Conservation (phyloP, 2,329 filamentous ascomycete species). For the Cladosporium sp. region DNA sequence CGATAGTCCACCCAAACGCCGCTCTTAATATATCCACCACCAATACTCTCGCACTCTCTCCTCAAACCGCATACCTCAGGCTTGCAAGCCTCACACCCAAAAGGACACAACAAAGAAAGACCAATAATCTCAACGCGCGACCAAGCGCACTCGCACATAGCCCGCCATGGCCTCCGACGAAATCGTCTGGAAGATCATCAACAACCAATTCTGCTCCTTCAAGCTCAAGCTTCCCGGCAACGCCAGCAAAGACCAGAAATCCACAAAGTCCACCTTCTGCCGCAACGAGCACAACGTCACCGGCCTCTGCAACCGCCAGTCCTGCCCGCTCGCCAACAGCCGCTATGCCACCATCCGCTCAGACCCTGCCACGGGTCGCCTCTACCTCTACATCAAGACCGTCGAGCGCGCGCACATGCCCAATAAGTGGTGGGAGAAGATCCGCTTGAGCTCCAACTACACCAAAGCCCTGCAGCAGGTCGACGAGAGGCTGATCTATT, state of each 20-base stretch:
- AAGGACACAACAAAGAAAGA: neutral
- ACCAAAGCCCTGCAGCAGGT: conserved; percentile 84
- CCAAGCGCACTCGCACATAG: neutral
- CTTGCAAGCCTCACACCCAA: neutral
- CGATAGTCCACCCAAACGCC: conserved; percentile 4
- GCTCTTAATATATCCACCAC: conserved; percentile 3
- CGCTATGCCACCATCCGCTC: conserved; percentile 90
- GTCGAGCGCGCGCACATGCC: conserved; percentile 86
- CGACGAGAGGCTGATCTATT: conserved; percentile 84
- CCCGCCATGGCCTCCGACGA: conserved; percentile 80
- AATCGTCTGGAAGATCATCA: conserved; percentile 96
- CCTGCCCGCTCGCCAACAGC: conserved; percentile 86
- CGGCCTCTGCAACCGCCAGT: conserved; percentile 78
- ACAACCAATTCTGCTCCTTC: conserved; percentile 92
- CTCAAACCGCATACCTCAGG: neutral
- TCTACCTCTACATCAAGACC: conserved; percentile 98
- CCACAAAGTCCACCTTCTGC: conserved; percentile 90
- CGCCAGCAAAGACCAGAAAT: conserved; percentile 50
- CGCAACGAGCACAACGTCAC: conserved; percentile 66
- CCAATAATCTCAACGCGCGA: neutral
- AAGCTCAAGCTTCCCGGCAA: conserved; percentile 69
- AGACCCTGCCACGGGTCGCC: conserved; percentile 73
- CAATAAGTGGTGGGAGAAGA: conserved; percentile 89
- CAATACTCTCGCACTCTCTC: neutral
- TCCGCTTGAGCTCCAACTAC: conserved; percentile 89